Percentiles rank a stretch among this genome's conserved stretches.
These are phyloP conservation scores for Calocera viscosa DNA, from an alignment of 768 basidiomycete species.

Conservation along the genomic window DNA sequence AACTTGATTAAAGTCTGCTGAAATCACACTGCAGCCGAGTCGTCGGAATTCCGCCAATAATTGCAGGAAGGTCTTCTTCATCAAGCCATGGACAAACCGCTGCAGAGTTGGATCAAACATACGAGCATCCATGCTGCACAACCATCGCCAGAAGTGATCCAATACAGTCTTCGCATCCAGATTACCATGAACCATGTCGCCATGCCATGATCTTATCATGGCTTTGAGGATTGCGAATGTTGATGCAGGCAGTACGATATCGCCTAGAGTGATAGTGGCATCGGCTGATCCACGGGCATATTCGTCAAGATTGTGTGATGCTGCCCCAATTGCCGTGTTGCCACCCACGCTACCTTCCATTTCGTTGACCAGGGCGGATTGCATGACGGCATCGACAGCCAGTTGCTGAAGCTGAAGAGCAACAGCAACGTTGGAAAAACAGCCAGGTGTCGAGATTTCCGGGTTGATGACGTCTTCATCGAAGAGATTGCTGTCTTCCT, in stretches of 20 bases:
- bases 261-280: conserved; percentile 71
- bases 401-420: conserved; percentile 83
- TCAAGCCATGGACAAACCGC: conserved; percentile 84
- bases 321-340: conserved; percentile 84
- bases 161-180: conserved; percentile 41
- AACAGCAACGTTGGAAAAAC: conserved; percentile 85
- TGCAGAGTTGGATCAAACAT: conserved; percentile 90
- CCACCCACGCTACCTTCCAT: conserved; percentile 85
- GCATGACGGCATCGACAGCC: conserved; percentile 85
- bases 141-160: conserved; percentile 97
- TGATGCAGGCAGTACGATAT: conserved; percentile 75
- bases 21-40: conserved; percentile 82
- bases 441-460: conserved; percentile 73
- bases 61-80: conserved; percentile 97
- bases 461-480: conserved; percentile 69
- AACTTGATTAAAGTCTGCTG: conserved; percentile 85
- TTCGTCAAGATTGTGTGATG: conserved; percentile 80
- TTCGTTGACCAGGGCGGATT: conserved; percentile 91
- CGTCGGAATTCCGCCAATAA: conserved; percentile 92
- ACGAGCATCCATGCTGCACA: conserved; percentile 68
- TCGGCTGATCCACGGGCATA: conserved; percentile 61
- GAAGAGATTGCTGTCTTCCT: conserved; percentile 64
- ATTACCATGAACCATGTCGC: conserved; percentile 59
- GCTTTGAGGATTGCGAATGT: conserved; percentile 73
- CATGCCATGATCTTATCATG: conserved; percentile 83